A percentile compares a stretch with the other conserved stretches of the same genome.
Evolutionary conservation across 2,329 filamentous ascomycete species (phyloP).

Genomic region (Leptographium flavum): DNA sequence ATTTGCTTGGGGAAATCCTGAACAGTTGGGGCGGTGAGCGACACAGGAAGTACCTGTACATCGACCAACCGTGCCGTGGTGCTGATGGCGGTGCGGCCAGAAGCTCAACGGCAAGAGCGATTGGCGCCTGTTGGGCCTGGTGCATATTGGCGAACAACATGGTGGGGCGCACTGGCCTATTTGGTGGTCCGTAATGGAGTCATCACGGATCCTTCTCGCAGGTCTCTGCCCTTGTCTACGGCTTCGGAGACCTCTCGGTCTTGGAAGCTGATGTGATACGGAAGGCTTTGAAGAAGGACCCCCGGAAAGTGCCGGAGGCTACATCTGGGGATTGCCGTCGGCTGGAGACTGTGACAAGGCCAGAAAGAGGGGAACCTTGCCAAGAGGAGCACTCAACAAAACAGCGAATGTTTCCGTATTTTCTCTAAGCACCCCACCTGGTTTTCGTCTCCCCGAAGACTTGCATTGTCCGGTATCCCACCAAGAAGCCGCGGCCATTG

Average conservation of each 20-base stretch:
- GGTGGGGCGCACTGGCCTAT: background rate
- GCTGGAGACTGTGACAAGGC: too few species aligned
- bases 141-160: background rate
- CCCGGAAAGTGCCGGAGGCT: too few species aligned
- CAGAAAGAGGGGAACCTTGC: too few species aligned
- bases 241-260: too few species aligned
- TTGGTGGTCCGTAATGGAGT: background rate
- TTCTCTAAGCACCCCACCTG: background rate
- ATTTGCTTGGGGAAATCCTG: slow-evolving; percentile 17
- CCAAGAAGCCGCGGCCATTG: background rate
- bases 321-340: too few species aligned
- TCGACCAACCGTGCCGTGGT: background rate
- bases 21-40: slow-evolving; percentile 15
- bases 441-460: background rate
- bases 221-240: too few species aligned
- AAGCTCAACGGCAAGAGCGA: background rate
- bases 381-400: background rate
- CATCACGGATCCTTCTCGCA: background rate
- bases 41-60: slow-evolving; percentile 17
- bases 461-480: background rate
- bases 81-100: background rate
- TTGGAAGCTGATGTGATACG: too few species aligned
- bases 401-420: background rate
- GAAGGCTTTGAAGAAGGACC: too few species aligned
- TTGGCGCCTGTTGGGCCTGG: background rate